Evolutionary conservation across 2,329 filamentous ascomycete species (phyloP).

Genomic region (Remersonia thermophila): DNA sequence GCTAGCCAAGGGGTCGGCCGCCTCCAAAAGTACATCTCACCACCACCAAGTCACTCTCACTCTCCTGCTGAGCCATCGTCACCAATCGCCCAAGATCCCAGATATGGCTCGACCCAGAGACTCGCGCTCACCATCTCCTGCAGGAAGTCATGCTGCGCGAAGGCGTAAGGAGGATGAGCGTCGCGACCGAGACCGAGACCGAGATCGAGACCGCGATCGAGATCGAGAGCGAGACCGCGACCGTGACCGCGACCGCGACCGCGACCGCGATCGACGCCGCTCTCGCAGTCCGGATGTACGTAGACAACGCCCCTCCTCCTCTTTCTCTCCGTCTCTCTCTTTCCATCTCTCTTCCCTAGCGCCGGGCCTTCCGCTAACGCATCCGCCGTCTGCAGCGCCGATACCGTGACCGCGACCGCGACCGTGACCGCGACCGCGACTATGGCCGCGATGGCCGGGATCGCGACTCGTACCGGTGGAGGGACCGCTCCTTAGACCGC

Average conservation of each 20-base stretch:
- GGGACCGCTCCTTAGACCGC: slow-evolving; percentile 58
- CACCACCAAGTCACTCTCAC: slow-evolving; percentile 6
- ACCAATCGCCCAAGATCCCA: slow-evolving; percentile 16
- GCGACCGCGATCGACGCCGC: slow-evolving; percentile 23
- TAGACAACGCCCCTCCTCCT: too few relatives aligned
- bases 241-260: slow-evolving; percentile 25
- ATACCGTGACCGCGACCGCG: slow-evolving; percentile 29
- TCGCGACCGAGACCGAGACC: slow-evolving; percentile 36
- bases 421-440: slow-evolving; percentile 25
- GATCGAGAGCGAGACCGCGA: slow-evolving; percentile 37
- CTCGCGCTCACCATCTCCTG: slow-evolving; percentile 83
- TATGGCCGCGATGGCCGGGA: slow-evolving; percentile 26
- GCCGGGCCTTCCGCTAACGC: slow-evolving; percentile 23
- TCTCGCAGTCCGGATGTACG: too few relatives aligned
- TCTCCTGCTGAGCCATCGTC: slow-evolving; percentile 21
- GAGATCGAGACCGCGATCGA: slow-evolving; percentile 27
- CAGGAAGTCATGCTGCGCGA: slow-evolving; percentile 71
- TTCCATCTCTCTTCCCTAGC: too few relatives aligned
- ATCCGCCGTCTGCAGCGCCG: slow-evolving; percentile 2
- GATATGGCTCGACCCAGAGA: slow-evolving; percentile 52
- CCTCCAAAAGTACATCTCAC: too few relatives aligned
- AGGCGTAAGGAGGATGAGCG: slow-evolving; percentile 52
- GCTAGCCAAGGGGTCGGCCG: too few relatives aligned
- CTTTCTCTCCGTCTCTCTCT: too few relatives aligned
- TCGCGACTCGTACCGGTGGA: slow-evolving; percentile 48